Evolutionary conservation across 208 protist genomes (phyloP), one percentile per base, ranked within the genome.

Genomic region (Herpetomonas tarakana): DNA sequence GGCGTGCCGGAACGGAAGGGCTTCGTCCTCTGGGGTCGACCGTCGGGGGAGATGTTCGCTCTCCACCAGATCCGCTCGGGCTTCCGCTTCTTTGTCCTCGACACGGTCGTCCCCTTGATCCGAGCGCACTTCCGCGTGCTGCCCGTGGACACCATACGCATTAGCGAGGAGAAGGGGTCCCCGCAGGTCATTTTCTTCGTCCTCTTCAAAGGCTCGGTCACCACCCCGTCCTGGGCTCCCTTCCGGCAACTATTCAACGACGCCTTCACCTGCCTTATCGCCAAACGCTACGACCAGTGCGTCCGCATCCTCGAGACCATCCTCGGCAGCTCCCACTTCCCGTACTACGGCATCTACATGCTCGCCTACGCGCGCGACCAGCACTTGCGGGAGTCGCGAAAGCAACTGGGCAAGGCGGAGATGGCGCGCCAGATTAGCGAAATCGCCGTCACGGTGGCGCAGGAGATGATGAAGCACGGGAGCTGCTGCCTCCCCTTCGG

Each of bases 1-100:
- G 68, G 79, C 3, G 52, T 73, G 19, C 68, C 68, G 18, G 62
- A 77, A 46, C 66, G 59, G 39, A 65, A 71, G 12, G 72, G 65
- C 49, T 49, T 75, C 35, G 75, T 80, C 2, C 21, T 82, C 47
- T 80, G 59, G 65, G 69, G 63, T 6, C 50, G 66, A 6, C 56
- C 57, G 0, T 65, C 58, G 6, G 52, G 52, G 2, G 65, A 65
- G 29, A 62, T 82, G 1, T 35, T 75, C 3, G 53, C 67, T 39
- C 35, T 66, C 11, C 56, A 73, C 50, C 75, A 80, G 50, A 49
- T 51, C 25, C 35, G 35, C 14, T 52, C 47, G 21, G 66, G 69
- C 26, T 55, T 78, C 30, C 68, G 57, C 19, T 62, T 86, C 31
- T 41, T 74, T 18, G 49, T 85, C 24, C 65, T 62, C 4, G 71